These are phyloP conservation scores for Saccharomycopsis fermentans DNA, from an alignment of 805 yeast species.

Conservation along the genomic window DNA sequence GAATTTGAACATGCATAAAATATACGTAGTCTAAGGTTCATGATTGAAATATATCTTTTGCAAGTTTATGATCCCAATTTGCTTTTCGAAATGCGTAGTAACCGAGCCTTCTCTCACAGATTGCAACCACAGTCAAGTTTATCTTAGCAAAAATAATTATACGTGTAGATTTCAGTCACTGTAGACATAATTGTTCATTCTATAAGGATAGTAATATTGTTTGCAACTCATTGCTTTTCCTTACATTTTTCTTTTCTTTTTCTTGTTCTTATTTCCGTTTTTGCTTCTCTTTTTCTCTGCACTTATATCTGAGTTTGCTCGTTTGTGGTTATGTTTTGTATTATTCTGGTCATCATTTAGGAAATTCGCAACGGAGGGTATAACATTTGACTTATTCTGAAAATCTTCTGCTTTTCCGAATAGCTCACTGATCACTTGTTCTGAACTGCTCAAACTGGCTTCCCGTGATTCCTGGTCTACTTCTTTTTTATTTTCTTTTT, in stretches of 20 bases:
- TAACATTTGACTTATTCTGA: neutral
- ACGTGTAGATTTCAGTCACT: too few relatives aligned
- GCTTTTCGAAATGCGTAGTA: too few relatives aligned
- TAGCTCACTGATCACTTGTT: neutral
- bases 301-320: neutral
- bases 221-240: neutral
- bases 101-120: too few relatives aligned
- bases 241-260: neutral
- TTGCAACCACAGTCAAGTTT: too few relatives aligned
- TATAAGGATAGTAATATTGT: too few relatives aligned
- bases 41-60: too few relatives aligned
- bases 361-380: constrained; percentile 3
- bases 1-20: too few relatives aligned
- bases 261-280: neutral
- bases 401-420: neutral
- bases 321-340: neutral
- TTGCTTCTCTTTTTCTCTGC: neutral
- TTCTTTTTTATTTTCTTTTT: neutral
- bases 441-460: neutral
- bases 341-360: neutral
- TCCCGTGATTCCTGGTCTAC: neutral
- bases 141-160: too few relatives aligned
- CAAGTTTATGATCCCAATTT: too few relatives aligned
- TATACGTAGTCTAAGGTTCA: too few relatives aligned
- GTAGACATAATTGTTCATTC: too few relatives aligned